Base-by-base conservation (phyloP, 192 early-diverging fungal genomes). In the Martensiomyces pterosporus region DNA sequence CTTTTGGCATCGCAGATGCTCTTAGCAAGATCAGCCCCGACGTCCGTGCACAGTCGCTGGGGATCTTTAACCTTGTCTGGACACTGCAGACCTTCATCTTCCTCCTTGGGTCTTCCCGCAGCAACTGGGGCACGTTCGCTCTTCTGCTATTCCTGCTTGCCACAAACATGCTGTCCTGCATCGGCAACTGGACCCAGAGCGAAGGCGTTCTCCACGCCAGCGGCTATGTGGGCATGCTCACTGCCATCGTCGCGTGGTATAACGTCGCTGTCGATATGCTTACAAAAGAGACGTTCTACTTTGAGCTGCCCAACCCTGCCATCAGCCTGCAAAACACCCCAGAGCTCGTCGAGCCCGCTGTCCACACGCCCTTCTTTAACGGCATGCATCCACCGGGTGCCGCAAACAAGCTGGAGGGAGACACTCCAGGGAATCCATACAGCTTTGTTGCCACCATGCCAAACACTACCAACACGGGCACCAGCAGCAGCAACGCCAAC, bases 1-100 rank as follows among this genome's bases (percentile, higher is more conserved):
- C 47, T 3, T 80, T 77, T 38, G 78, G 78, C 29, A 67, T 80
- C 23, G 39, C 66, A 4, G 70, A 57, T 15, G 59, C 52, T 1
- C 70, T 68, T 33, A 33, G 51, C 42, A 56, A 41, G 0, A 45
- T 71, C 22, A 59, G 47, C 19, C 51, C 65, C 9, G 53, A 60
- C 2, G 54, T 75, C 17, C 76, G 69, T 18, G 66, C 56, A 24
- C 72, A 72, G 16, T 65, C 75, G 6, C 49, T 70, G 3, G 78
- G 78, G 5, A 74, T 57, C 25, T 77, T 75, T 26, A 52, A 68
- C 12, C 52, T 80, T 15, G 78, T 53, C 2, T 80, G 78, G 78
- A 55, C 63, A 9, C 47, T 80, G 34, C 76, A 77, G 34, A 80
- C 78, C 5, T 75, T 75, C 57, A 54, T 77, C 38, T 77, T 80